Base-by-base conservation (phyloP, 495 filamentous ascomycete genomes). In the Lasiosphaeris hirsuta region DNA sequence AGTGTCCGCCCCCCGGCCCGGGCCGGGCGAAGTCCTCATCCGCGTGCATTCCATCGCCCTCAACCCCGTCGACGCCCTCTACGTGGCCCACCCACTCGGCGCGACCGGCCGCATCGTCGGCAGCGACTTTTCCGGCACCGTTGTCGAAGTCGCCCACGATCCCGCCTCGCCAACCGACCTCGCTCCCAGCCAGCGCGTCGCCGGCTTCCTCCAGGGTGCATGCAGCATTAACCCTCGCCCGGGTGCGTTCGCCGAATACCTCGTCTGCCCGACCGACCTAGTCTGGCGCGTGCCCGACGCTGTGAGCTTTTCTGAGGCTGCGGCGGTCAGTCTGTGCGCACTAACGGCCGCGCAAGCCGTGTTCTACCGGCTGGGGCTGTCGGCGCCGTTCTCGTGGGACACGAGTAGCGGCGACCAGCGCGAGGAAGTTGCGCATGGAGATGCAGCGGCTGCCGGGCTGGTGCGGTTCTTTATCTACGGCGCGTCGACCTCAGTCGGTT, bases 101-200 rank as follows among this genome's bases (percentile, higher is more conserved):
- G 46, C 39, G n/a, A 65, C 51, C 2, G 38, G 44, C 11, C 57
- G 65, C 44, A 72, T 71, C 34, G 67, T 71, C 0, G 79, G 77
- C 41, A 66, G 72, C 62, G 79, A 82, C 62, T 69, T 81, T 52
- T 58, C 78, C 10, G 79, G 77, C 7, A 72, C 58, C 1, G 72
- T 81, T 1, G 58, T 58, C 7, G 64, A 34, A 4, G 23, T 30
- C 23, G 23, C 23, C 23, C 23, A 30, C 23, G 23, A 30, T 5
- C 23, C 23, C 23, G 14, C 49, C 35, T 15, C 37, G 10, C 15
- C 37, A 14, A 8, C 39, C 23, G 18, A 33, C 37, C 3, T 57
- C 6, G 14, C 15, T 0, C n/a, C 33, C 1, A 54, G 59, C 42
- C 41, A 46, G 41, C 54, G 54, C 9, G 54, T 61, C 6, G 59